phyloP scores from a whole-genome alignment of 1,284 basidiomycete species.

The Fomitopsis palustris region DNA sequence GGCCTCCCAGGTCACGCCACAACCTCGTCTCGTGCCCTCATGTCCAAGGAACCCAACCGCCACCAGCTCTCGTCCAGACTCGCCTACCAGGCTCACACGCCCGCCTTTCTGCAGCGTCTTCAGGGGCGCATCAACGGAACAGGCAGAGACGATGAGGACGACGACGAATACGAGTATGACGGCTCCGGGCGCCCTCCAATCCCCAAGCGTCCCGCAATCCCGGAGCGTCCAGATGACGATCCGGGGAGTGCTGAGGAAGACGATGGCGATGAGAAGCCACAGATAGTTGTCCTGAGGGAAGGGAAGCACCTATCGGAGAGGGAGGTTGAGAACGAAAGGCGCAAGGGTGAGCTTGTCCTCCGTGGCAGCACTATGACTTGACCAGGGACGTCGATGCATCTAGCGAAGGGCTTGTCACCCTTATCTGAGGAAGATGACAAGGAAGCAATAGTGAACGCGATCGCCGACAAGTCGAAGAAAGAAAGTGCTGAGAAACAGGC shows the following conservation, averaged over 20 bases:
- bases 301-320: constrained; percentile 77
- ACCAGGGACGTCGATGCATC: not conserved
- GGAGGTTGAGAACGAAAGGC: constrained; percentile 74
- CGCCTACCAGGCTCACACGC: constrained; percentile 24
- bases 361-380: not conserved
- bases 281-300: constrained; percentile 80
- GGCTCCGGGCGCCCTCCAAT: constrained; percentile 70
- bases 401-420: constrained; percentile 52
- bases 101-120: constrained; percentile 25
- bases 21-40: not conserved
- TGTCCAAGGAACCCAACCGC: constrained; percentile 30
- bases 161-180: constrained; percentile 41
- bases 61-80: constrained; percentile 28
- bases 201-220: constrained; percentile 69
- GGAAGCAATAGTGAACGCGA: constrained; percentile 12
- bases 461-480: constrained; percentile 1
- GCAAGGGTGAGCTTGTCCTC: constrained; percentile 58
- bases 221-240: constrained; percentile 66
- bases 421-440: constrained; percentile 30
- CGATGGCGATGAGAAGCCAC: constrained; percentile 75
- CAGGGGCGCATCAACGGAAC: constrained; percentile 21
- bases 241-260: constrained; percentile 76
- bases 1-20: not conserved
- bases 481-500: constrained; percentile 10
- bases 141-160: constrained; percentile 19